Base-by-base conservation (phyloP, 1,139 yeast species). In the Entelexis sorbosivorans region DNA sequence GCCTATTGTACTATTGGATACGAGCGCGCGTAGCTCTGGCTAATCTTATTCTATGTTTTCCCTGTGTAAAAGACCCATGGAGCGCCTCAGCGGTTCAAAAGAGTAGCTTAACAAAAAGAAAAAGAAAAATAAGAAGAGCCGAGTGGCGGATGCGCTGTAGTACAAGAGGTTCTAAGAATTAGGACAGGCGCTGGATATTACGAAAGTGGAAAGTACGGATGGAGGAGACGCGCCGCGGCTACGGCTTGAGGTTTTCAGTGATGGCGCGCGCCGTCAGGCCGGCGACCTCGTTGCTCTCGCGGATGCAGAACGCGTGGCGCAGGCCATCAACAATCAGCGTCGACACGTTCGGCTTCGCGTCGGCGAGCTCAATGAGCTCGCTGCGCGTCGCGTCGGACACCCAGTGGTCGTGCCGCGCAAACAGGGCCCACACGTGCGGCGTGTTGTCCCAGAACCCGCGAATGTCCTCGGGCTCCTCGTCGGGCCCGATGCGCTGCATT, bases 361-460 rank as follows among this genome's bases (percentile, higher is more conserved):
- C 29, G 5, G 47, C 26, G 17, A 67, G 63, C 5, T 65, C 53
- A 34, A 73, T 60, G 17, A 79, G 63, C 52, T 67, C 66, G 33
- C 67, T 69, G 50, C 80, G 66, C 2, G 82, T 73, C 24, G 61
- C 64, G 50, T 75, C 72, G 52, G 70, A 68, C 2, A 81, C 79
- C 88, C 88, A 81, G 60, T 77, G 76, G 62, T 81, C 88, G 16
- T 64, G 60, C 16, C 64, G 64, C 2, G 83, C 82, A 60, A 78
- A 79, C 57, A 73, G 76, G 1, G 71, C 61, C 85, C 85, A 80
- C 16, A 77, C 66, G 32, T 65, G 64, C n/a, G 20, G 24, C 19
- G 66, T 61, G 7, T 59, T 56, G 3, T 63, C 60, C 67, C 79
- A 79, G 60, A 76, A 79, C 66, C 75, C 72, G 44, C 71, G 73